Percentiles rank a stretch among this genome's conserved stretches.
phyloP scores from a whole-genome alignment of 78 protist species.

The Capsaspora owczarzaki region DNA sequence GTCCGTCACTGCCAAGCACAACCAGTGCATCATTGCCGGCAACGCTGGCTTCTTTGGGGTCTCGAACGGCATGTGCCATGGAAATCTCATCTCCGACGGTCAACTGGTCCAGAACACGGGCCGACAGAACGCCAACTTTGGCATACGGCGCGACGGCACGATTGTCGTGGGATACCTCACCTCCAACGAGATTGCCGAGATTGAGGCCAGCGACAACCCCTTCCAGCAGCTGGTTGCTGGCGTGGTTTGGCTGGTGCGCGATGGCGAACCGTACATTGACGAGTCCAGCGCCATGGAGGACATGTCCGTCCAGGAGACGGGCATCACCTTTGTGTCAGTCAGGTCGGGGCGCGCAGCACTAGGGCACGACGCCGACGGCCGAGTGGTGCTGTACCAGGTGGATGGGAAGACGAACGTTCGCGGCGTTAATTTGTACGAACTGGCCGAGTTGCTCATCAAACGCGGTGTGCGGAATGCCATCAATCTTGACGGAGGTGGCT shows the following conservation, averaged over 20 bases:
- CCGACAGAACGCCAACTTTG: constrained; percentile 3
- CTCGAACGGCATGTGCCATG: constrained; percentile 9
- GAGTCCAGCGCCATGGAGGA: background rate
- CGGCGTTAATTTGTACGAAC: background rate
- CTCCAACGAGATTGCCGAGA: background rate
- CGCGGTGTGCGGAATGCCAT: constrained; percentile 19
- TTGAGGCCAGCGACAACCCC: too few relatives aligned
- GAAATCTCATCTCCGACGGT: constrained; percentile 9
- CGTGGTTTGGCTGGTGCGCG: constrained; percentile 19
- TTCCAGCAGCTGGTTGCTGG: constrained; percentile 21
- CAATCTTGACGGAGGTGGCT: constrained; percentile 39
- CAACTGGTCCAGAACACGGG: background rate
- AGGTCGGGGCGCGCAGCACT: constrained; percentile 19
- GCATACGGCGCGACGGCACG: background rate
- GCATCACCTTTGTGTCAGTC: background rate
- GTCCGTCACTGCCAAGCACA: background rate
- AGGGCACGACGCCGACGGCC: constrained; percentile 37
- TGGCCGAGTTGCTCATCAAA: background rate
- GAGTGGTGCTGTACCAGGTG: constrained; percentile 10
- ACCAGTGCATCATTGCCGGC: constrained; percentile 17
- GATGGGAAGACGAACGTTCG: constrained; percentile 3
- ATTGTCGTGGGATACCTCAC: background rate
- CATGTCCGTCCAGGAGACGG: background rate
- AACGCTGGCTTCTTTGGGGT: constrained; percentile 39
- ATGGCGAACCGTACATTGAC: background rate